These are phyloP conservation scores for Leishmania mexicana DNA, from an alignment of 208 protist species.

Conservation along the genomic window DNA sequence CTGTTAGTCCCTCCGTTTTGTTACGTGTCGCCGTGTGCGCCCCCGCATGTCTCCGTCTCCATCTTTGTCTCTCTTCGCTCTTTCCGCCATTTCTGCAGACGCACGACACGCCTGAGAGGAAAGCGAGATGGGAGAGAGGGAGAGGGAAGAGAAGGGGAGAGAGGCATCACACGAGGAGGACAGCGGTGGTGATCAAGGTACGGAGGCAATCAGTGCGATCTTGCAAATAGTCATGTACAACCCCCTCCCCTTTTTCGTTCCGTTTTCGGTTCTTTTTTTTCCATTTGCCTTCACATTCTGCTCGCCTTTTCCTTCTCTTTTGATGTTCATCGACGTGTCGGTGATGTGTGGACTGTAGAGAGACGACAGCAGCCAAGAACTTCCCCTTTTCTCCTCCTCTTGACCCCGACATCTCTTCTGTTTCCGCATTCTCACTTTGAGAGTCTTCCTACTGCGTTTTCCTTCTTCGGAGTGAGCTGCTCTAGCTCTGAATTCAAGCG, in stretches of 20 bases:
- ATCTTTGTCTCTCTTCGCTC: background rate
- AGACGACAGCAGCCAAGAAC: background rate
- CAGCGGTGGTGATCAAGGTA: background rate
- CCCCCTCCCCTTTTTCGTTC: no score
- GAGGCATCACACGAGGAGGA: background rate
- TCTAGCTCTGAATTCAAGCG: background rate
- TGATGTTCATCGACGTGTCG: background rate
- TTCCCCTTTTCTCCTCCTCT: background rate
- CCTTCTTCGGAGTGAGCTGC: no score
- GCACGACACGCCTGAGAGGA: background rate
- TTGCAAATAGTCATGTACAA: background rate
- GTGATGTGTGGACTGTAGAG: background rate
- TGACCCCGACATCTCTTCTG: background rate
- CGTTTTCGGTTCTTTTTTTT: background rate
- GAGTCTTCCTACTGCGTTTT: background rate
- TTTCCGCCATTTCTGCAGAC: background rate
- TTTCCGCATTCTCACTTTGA: background rate
- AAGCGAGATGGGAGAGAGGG: no score
- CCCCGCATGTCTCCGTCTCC: background rate
- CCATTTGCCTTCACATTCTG: background rate
- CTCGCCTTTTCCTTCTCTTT: background rate
- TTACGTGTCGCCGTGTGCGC: background rate
- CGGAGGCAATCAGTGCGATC: background rate
- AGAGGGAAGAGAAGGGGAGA: background rate
- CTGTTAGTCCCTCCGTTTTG: background rate